A percentile compares a stretch with the other conserved stretches of the same genome.
Conservation (phyloP, 306 rosid species). For the Hippophae tibetana region DNA sequence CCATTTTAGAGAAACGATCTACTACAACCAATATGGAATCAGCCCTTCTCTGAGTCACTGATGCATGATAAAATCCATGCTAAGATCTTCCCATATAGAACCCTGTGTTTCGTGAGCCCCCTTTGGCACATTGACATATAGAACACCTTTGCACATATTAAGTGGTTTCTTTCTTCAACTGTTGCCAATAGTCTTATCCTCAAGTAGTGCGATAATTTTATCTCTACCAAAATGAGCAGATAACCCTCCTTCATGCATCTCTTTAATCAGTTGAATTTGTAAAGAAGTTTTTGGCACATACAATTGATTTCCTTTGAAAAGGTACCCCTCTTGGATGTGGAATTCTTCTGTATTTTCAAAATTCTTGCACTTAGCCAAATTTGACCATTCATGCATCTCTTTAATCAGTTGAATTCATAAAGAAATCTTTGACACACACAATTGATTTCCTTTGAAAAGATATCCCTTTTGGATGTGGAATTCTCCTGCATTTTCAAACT, state of each 20-base stretch:
- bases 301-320: background rate
- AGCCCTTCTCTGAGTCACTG: background rate
- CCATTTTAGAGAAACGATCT: constrained; percentile 4
- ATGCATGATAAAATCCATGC: constrained; percentile 4
- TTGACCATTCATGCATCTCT: background rate
- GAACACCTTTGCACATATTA: background rate
- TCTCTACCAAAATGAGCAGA: background rate
- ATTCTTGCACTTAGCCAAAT: too few species aligned
- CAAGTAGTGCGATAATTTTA: background rate
- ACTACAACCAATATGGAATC: constrained; percentile 4
- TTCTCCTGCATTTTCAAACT: too few species aligned
- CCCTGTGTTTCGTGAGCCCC: background rate
- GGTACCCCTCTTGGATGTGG: background rate
- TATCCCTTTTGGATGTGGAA: background rate
- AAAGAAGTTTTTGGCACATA: background rate
- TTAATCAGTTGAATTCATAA: accelerated
- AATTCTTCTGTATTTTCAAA: too few species aligned
- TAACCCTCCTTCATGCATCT: background rate
- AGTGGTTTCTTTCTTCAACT: background rate
- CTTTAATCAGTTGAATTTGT: background rate
- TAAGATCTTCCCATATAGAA: background rate
- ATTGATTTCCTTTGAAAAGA: background rate
- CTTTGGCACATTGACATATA: background rate
- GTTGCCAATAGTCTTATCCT: background rate
- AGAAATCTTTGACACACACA: background rate